Conservation (phyloP, 768 basidiomycete species). For the Candolleomyces aberdarensis region DNA sequence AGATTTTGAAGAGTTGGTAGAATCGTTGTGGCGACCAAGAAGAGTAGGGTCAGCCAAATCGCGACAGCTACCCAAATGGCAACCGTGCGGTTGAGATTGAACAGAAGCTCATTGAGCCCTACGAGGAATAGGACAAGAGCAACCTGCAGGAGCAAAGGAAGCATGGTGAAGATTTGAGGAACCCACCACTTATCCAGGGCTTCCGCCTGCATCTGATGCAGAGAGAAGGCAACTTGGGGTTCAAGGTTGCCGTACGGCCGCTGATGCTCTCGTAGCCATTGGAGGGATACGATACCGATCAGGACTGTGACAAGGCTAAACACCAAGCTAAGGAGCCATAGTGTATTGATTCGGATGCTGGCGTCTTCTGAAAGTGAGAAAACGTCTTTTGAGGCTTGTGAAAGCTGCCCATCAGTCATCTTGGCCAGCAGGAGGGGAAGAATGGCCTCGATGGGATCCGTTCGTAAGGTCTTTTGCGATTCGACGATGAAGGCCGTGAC, state of each 20-base stretch:
- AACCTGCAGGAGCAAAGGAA: conserved; percentile 26
- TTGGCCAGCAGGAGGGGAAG: neutral
- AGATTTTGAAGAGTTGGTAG: conserved; percentile 20
- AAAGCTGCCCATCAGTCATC: neutral
- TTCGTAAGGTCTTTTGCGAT: conserved; percentile 19
- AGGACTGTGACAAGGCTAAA: conserved; percentile 16
- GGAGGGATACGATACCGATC: conserved; percentile 17
- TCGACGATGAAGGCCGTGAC: conserved; percentile 24
- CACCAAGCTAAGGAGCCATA: conserved; percentile 18
- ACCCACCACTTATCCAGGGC: conserved; percentile 26
- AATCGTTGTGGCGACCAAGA: conserved; percentile 20
- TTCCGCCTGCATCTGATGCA: conserved; percentile 26
- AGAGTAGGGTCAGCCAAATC: conserved; percentile 16
- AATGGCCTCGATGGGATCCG: conserved; percentile 12
- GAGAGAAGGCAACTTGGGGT: conserved; percentile 10
- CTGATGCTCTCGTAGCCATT: conserved; percentile 21
- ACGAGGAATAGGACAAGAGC: conserved; percentile 27
- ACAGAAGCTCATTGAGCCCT: conserved; percentile 25
- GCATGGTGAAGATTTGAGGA: conserved; percentile 22
- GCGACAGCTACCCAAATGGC: conserved; percentile 18
- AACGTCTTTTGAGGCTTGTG: neutral
- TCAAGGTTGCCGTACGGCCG: conserved; percentile 4
- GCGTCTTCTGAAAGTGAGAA: neutral
- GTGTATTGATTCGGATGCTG: conserved; percentile 11
- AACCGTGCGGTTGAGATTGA: conserved; percentile 18